Conservation (phyloP, 2,329 filamentous ascomycete genomes). For the Venturia pyrina region DNA sequence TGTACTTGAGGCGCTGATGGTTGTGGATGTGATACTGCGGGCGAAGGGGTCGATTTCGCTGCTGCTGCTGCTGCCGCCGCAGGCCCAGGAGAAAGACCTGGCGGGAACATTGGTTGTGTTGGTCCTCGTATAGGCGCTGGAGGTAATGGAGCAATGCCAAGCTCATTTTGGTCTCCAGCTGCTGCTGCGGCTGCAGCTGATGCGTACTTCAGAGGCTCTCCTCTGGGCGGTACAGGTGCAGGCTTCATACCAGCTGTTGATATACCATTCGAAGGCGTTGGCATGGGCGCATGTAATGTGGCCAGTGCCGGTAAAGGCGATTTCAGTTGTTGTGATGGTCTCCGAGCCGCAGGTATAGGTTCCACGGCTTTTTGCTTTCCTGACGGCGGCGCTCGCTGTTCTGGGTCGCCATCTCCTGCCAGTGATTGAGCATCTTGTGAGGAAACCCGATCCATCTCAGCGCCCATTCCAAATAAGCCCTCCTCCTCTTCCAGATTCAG, state of each 20-base stretch:
- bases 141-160: conserved; percentile 87
- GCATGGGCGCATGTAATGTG: conserved; percentile 65
- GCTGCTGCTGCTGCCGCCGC: neutral
- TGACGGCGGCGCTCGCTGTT: conserved; percentile 39
- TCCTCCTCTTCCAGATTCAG: conserved; percentile 88
- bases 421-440: conserved; percentile 91
- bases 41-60: neutral
- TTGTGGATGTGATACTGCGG: conserved; percentile 16
- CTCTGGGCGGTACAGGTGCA: conserved; percentile 73
- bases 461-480: conserved; percentile 69
- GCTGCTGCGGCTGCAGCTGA: conserved; percentile 91
- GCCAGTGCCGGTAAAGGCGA: conserved; percentile 88
- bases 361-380: conserved; percentile 52
- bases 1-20: conserved; percentile 18
- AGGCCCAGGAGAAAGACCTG: conserved; percentile 9
- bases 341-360: conserved; percentile 46
- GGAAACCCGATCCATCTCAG: conserved; percentile 78
- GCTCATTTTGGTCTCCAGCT: conserved; percentile 74
- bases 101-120: neutral
- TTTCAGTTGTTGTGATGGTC: conserved; percentile 77
- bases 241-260: conserved; percentile 74
- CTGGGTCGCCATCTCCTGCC: conserved; percentile 56
- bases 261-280: conserved; percentile 51
- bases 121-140: conserved; percentile 56
- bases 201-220: conserved; percentile 90